Conservation (phyloP, 2,329 filamentous ascomycete species). For the Trichoderma sp. region DNA sequence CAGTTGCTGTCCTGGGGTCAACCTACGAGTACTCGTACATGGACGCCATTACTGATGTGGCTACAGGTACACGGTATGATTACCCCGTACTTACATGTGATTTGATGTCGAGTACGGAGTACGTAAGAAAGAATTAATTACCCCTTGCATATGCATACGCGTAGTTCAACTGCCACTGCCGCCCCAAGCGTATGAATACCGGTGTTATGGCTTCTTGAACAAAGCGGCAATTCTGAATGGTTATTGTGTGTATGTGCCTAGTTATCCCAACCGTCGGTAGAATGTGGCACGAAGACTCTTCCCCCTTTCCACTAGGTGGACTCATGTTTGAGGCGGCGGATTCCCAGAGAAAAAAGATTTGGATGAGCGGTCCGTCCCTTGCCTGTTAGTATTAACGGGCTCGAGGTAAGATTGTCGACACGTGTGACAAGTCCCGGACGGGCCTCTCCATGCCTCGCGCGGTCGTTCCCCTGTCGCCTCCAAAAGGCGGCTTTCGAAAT, state of each 20-base stretch:
- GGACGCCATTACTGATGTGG: not conserved
- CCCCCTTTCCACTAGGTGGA: slow-evolving; percentile 5
- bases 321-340: slow-evolving; percentile 9
- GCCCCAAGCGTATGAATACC: not conserved
- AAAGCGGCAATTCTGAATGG: not conserved
- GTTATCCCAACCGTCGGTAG: not conserved
- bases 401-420: slow-evolving; percentile 18
- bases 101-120: not conserved
- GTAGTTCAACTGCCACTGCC: not conserved
- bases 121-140: not conserved
- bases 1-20: not conserved
- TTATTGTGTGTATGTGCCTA: not conserved
- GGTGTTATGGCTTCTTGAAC: not conserved
- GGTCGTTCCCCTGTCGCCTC: not conserved
- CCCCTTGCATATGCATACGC: not conserved
- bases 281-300: slow-evolving; percentile 1
- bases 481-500: slow-evolving; percentile 7
- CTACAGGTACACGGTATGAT: not conserved
- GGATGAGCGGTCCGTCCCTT: slow-evolving; percentile 20
- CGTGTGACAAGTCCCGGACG: slow-evolving; percentile 15
- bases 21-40: not conserved
- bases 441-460: slow-evolving; percentile 9
- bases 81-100: not conserved
- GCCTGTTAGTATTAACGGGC: not conserved
- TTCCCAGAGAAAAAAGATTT: not conserved